Evolutionary conservation across 1,139 yeast species (phyloP), one percentile per base, ranked within the genome.

Genomic region (Saccharomycopsis hybrid): DNA sequence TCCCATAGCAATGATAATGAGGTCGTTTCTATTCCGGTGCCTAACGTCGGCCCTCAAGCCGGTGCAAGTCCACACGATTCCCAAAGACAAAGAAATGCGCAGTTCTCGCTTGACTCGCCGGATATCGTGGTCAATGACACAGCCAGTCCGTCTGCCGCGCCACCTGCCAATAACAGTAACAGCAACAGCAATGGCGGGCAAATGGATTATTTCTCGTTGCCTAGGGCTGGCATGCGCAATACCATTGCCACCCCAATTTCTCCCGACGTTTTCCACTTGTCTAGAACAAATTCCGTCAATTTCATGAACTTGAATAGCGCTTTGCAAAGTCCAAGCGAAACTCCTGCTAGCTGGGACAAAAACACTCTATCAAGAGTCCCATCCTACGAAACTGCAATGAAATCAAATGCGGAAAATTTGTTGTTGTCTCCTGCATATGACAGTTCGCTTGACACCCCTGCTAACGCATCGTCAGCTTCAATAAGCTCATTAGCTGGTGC

Each of bases 351-450:
- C 13, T 67, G 78, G 67, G 74, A 76, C 54, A 59, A 74, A 3
- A 65, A 66, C 4, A 65, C 69, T 2, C 62, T 89, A 57, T 79
- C 83, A 13, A 69, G 78, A 52, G 95, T 89, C 2, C 97, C 97
- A 0, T 80, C 95, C 0, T 90, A 90, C 64, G 75, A 76, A 7
- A 82, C 86, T 43, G 97, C 97, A 0, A 68, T 82, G 62, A 73
- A 72, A 9, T 31, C 33, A 1, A 76, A 70, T 35, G 65, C 66
- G 3, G 64, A 68, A 5, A 77, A 69, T 3, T 77, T 71, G 41
- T 77, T 74, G 41, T 65, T 81, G 39, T 75, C 90, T 1, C 92
- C 94, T 0, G 74, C 76, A 1, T 84, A 84, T 62, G 74, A 70
- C 53, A 79, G 80, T 2, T 77, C 80, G 8, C 5, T 28, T 40